phyloP scores from a whole-genome alignment of 1,284 basidiomycete genomes.

The Papiliotrema nemorosa region DNA sequence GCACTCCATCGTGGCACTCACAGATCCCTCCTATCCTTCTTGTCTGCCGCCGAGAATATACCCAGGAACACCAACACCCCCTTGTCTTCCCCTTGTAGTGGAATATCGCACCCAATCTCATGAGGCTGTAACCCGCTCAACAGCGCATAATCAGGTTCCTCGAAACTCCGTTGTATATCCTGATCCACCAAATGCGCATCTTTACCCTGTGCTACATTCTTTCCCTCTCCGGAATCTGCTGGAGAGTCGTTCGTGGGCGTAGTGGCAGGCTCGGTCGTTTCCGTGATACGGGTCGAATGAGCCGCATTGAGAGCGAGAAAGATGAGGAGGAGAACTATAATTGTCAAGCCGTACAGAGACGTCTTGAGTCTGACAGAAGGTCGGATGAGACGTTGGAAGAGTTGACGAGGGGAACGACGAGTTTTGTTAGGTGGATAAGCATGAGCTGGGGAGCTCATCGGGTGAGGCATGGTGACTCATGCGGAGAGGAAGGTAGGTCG shows the following conservation, averaged over 20 bases:
- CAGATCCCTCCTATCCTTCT: slow-evolving; percentile 38
- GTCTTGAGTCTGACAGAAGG: slow-evolving; percentile 38
- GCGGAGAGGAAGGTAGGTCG: too few relatives aligned
- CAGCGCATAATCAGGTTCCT: slow-evolving; percentile 48
- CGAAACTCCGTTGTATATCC: slow-evolving; percentile 42
- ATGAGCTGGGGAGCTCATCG: slow-evolving; percentile 13
- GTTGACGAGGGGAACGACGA: neutral
- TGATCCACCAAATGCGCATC: slow-evolving; percentile 30
- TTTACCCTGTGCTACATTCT: slow-evolving; percentile 30
- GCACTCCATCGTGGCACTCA: slow-evolving; percentile 21
- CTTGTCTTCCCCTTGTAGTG: slow-evolving; percentile 29
- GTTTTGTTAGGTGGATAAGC: neutral
- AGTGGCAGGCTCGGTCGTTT: slow-evolving; percentile 12
- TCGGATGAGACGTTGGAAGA: slow-evolving; percentile 19
- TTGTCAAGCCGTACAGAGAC: slow-evolving; percentile 24
- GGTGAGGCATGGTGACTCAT: neutral
- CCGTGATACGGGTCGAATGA: slow-evolving; percentile 8
- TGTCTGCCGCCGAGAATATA: slow-evolving; percentile 43
- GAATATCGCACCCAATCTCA: slow-evolving; percentile 47
- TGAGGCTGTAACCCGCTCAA: slow-evolving; percentile 42
- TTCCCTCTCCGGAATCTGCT: slow-evolving; percentile 32
- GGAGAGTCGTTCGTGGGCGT: slow-evolving; percentile 19
- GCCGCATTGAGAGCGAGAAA: slow-evolving; percentile 35
- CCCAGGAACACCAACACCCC: slow-evolving; percentile 46
- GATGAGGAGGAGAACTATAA: slow-evolving; percentile 26